Evolutionary conservation across 2,329 filamentous ascomycete species (phyloP).

Genomic region (Monosporascus sp.): DNA sequence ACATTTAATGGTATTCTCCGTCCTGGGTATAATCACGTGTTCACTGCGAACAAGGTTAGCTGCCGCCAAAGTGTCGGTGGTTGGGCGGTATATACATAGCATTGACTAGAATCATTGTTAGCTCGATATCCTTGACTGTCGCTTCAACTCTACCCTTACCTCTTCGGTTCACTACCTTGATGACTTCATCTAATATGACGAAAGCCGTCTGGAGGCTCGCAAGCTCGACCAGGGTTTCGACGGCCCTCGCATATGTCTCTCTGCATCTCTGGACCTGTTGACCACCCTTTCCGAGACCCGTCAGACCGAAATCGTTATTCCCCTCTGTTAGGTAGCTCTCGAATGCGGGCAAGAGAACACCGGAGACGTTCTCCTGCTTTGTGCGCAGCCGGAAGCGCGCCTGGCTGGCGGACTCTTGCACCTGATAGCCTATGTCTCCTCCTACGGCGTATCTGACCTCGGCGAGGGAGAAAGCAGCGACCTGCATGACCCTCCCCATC

Average conservation of each 20-base stretch:
- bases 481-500: conserved; percentile 99
- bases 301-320: conserved; percentile 93
- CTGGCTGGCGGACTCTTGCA: conserved; percentile 90
- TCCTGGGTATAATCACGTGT: conserved; percentile 94
- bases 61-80: neutral
- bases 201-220: conserved; percentile 97
- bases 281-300: conserved; percentile 90
- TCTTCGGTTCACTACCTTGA: conserved; percentile 97
- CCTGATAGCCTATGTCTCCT: conserved; percentile 92
- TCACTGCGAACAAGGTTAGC: conserved; percentile 46
- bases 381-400: conserved; percentile 90
- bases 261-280: conserved; percentile 93
- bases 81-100: conserved; percentile 60
- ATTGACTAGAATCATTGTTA: conserved; percentile 59
- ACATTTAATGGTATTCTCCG: conserved; percentile 99
- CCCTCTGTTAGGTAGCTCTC: conserved; percentile 86
- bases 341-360: conserved; percentile 89
- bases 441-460: conserved; percentile 97
- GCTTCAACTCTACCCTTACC: conserved; percentile 42
- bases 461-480: conserved; percentile 93
- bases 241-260: conserved; percentile 92
- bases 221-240: conserved; percentile 91
- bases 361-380: conserved; percentile 97
- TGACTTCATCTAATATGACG: conserved; percentile 96
- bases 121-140: conserved; percentile 17